Evolutionary conservation across 345 rosid species (phyloP).

Genomic region (Geranium rotundifolium): DNA sequence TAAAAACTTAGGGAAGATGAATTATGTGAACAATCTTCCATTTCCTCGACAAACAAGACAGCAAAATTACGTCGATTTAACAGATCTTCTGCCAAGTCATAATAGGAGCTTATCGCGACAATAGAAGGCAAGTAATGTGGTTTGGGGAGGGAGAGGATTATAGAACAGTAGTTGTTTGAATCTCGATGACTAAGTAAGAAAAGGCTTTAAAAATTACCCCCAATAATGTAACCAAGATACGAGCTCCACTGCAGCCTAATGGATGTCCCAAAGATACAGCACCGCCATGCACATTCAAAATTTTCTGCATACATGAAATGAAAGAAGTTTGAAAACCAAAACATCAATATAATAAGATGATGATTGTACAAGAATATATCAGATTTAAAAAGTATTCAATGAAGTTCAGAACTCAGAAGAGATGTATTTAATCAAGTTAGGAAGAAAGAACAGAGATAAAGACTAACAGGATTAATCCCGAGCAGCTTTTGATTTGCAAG

Average conservation of each 20-base stretch:
- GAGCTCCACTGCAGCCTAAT: conserved; percentile 97
- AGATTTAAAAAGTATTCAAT: background rate
- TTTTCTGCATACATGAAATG: conserved; percentile 36
- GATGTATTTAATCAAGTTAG: background rate
- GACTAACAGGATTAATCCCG: conserved; percentile 68
- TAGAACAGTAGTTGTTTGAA: background rate
- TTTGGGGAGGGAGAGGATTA: conserved; percentile 5
- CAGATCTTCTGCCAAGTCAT: too few species aligned
- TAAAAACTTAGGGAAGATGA: too few species aligned
- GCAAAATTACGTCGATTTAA: too few species aligned
- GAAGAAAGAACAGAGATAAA: conserved; percentile 7
- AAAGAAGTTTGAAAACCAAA: background rate
- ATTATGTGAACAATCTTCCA: too few species aligned
- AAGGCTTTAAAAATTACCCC: conserved; percentile 46
- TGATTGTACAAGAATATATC: background rate
- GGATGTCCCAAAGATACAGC: conserved; percentile 95
- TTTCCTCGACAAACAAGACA: too few species aligned
- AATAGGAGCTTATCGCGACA: too few species aligned
- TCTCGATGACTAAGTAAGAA: background rate
- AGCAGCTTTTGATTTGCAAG: conserved; percentile 75
- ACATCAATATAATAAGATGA: background rate
- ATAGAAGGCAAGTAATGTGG: background rate
- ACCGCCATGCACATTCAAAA: conserved; percentile 75
- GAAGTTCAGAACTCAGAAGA: background rate
- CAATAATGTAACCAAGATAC: conserved; percentile 71